phyloP scores from a whole-genome alignment of 345 rosid genomes.

The Durio zibethinus region DNA sequence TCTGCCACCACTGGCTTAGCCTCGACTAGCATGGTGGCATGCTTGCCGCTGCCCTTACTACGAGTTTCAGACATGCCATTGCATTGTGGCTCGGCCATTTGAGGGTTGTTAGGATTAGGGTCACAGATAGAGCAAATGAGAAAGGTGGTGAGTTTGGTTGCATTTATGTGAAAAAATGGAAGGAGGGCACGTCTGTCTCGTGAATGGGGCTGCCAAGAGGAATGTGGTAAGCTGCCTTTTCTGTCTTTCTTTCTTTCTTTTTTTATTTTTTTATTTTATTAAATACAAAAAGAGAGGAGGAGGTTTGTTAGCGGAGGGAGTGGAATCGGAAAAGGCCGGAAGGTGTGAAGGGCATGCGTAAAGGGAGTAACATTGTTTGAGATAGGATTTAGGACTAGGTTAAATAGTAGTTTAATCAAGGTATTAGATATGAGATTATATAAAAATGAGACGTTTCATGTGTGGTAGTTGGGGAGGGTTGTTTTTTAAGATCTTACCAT shows the following conservation, averaged over 20 bases:
- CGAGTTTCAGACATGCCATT: constrained; percentile 43
- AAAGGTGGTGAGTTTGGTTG: too few relatives aligned
- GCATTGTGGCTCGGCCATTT: constrained; percentile 37
- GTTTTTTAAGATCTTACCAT: too few relatives aligned
- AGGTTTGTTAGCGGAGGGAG: not conserved
- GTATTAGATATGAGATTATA: too few relatives aligned
- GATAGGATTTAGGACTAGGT: too few relatives aligned
- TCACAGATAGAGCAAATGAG: too few relatives aligned
- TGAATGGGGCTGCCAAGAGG: too few relatives aligned
- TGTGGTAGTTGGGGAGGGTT: not conserved
- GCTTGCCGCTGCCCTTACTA: constrained; percentile 41
- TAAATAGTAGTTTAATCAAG: too few relatives aligned
- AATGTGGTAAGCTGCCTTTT: constrained; percentile 10
- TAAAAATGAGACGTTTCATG: not conserved
- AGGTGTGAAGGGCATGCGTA: not conserved
- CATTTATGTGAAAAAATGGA: too few relatives aligned
- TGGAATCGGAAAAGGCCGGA: not conserved
- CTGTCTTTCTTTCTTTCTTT: constrained; percentile 19
- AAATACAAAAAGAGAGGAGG: not conserved
- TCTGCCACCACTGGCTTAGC: constrained; percentile 6
- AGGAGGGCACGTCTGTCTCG: too few relatives aligned
- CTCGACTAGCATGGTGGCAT: not conserved
- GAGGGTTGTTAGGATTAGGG: too few relatives aligned
- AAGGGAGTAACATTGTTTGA: too few relatives aligned
- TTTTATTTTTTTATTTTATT: not conserved